Conservation (phyloP, 257 asterid genomes). For the Solanum sitiens region DNA sequence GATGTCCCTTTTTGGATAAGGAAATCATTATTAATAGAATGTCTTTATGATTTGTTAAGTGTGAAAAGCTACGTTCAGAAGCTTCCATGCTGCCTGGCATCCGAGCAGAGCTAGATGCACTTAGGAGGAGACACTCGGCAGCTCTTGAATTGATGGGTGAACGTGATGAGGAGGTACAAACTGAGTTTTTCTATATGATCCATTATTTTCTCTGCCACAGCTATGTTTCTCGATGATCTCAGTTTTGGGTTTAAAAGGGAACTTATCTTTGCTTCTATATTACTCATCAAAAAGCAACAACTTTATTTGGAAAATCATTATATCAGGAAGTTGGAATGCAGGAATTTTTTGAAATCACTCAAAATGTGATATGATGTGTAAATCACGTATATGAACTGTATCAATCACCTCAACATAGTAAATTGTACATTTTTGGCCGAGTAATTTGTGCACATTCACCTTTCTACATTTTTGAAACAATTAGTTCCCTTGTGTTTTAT, state of each 20-base stretch:
- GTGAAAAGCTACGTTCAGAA: conserved; percentile 76
- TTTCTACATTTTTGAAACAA: not conserved
- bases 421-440: not conserved
- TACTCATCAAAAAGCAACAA: not conserved
- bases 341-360: not conserved
- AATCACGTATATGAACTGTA: not conserved
- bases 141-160: conserved; percentile 99
- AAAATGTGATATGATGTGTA: not conserved
- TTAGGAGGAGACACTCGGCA: conserved; percentile 88
- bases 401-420: not conserved
- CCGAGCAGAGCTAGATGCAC: conserved; percentile 90
- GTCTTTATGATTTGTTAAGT: conserved; percentile 23
- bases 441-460: not conserved
- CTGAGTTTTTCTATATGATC: not conserved
- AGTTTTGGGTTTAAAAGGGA: not conserved
- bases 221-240: not conserved
- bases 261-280: not conserved
- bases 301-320: not conserved
- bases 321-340: not conserved
- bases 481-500: not conserved
- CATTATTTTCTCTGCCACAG: not conserved
- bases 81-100: conserved; percentile 77
- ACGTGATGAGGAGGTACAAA: conserved; percentile 93
- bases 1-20: not conserved
- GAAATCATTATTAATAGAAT: not conserved